Base-by-base conservation (phyloP, 2,329 filamentous ascomycete species). In the Fusarium sp. region DNA sequence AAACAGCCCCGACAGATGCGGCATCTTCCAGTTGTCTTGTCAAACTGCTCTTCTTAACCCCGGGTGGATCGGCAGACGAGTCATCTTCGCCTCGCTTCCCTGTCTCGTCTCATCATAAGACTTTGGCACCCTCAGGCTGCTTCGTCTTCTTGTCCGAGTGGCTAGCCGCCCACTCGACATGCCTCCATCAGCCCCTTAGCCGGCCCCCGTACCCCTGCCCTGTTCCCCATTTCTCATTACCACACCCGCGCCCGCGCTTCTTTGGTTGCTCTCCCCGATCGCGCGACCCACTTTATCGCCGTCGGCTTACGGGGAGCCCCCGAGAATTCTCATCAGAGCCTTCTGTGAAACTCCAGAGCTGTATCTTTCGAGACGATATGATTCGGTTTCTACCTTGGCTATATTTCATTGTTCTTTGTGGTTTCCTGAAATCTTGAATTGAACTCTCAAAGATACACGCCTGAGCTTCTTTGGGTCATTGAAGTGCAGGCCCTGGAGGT, bases 301-400 rank as follows among this genome's bases (percentile, higher is more conserved):
- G 74, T 74, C 64, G 74, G 67, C 64, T 72, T 72, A 77, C 75
- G 75, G 75, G 64, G 64, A 47, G 38, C 54, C 64, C 64, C 74
- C 75, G 75, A 77, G 70, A 60, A 64, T 67, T 70, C 53, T 64
- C 32, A 19, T 33, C n/a, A 18, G 19, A 58, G 32, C 25, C 42
- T 50, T 35, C 18, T 59, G 46, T 53, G 47, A 69, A 61, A 57
- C 63, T 25, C 33, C 47, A 60, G 56, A 56, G n/a, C 12, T 32
- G 28, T 16, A 25, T 57, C n/a, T 43, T 33, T 46, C 3, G 53
- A 25, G 53, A 32, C 28, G 15, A 12, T 18, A 37, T 50, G 16
- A 50, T 10, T 19, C 23, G 6, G 15, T 21, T 19, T 25, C 33
- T 21, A 25, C 10, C 13, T 28, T 28, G 21, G 9, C 42, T 6